Evolutionary conservation across 495 filamentous ascomycete species (phyloP).

Genomic region (Trichoderma asperelloides): DNA sequence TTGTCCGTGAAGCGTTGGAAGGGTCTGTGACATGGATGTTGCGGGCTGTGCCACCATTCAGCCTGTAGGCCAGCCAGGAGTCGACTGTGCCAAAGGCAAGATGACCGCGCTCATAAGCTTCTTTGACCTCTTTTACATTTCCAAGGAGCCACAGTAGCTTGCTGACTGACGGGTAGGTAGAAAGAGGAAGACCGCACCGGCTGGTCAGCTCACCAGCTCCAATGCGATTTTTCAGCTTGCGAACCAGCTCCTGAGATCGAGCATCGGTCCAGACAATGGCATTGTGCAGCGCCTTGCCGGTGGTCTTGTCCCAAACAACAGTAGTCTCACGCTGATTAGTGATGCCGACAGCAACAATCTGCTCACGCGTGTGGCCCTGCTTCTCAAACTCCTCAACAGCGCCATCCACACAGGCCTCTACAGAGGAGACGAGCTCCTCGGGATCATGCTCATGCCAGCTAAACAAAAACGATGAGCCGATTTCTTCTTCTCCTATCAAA

Average conservation of each 20-base stretch:
- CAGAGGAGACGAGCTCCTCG: constrained; percentile 59
- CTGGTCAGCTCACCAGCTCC: constrained; percentile 37
- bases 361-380: constrained; percentile 50
- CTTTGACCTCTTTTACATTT: constrained; percentile 51
- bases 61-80: constrained; percentile 65
- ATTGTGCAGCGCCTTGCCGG: constrained; percentile 64
- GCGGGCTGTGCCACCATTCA: constrained; percentile 58
- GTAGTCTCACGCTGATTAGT: constrained; percentile 77
- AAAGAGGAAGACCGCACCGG: constrained; percentile 67
- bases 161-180: constrained; percentile 69
- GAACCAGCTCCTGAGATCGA: constrained; percentile 70
- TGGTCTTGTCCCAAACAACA: constrained; percentile 68
- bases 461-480: constrained; percentile 5
- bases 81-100: constrained; percentile 72
- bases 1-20: constrained; percentile 71
- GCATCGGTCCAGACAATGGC: constrained; percentile 59
- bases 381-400: constrained; percentile 55
- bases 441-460: constrained; percentile 82
- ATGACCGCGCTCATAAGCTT: constrained; percentile 58
- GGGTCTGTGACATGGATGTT: constrained; percentile 61
- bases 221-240: constrained; percentile 37
- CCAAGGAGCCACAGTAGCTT: constrained; percentile 66
- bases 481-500: not conserved
- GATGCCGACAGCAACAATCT: constrained; percentile 67
- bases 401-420: constrained; percentile 63